A percentile compares a stretch with the other conserved stretches of the same genome.
These are phyloP conservation scores for Articulospora tetracladia DNA, from an alignment of 495 filamentous ascomycete genomes.

Conservation along the genomic window DNA sequence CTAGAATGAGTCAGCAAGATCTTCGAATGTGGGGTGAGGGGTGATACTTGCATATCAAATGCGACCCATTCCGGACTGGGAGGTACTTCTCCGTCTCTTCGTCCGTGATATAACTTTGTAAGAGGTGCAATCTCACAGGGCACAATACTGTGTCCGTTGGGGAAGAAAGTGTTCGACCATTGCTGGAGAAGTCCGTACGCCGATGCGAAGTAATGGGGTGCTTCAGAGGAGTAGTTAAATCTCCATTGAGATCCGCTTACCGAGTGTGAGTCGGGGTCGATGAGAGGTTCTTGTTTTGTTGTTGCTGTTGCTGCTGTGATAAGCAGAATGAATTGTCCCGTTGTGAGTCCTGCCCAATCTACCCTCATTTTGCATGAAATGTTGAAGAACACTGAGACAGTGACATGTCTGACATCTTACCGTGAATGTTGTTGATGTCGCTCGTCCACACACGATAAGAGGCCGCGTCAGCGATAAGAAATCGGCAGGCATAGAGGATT, in stretches of 20 bases:
- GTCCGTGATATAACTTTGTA: constrained; percentile 40
- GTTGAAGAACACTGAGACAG: no score
- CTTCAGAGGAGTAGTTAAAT: constrained; percentile 34
- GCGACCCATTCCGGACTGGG: constrained; percentile 42
- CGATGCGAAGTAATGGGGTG: constrained; percentile 38
- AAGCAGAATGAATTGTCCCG: neutral
- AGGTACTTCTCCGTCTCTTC: constrained; percentile 28
- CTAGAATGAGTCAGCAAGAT: constrained; percentile 10
- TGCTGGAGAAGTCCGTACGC: constrained; percentile 36
- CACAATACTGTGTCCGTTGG: constrained; percentile 38
- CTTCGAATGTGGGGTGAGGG: neutral
- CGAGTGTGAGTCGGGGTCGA: neutral
- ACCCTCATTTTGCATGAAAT: neutral
- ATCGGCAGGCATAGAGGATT: no score
- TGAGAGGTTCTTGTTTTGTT: neutral
- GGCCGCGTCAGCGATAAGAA: no score
- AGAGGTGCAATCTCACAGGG: constrained; percentile 33
- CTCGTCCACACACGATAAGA: no score
- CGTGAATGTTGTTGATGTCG: no score
- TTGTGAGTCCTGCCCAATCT: neutral
- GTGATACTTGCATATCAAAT: constrained; percentile 34
- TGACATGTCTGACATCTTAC: no score
- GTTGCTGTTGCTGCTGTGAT: neutral
- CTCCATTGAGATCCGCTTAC: constrained; percentile 3
- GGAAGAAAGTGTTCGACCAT: constrained; percentile 39